Conservation (phyloP, 2,329 filamentous ascomycete species). For the Ascochyta rabiei region DNA sequence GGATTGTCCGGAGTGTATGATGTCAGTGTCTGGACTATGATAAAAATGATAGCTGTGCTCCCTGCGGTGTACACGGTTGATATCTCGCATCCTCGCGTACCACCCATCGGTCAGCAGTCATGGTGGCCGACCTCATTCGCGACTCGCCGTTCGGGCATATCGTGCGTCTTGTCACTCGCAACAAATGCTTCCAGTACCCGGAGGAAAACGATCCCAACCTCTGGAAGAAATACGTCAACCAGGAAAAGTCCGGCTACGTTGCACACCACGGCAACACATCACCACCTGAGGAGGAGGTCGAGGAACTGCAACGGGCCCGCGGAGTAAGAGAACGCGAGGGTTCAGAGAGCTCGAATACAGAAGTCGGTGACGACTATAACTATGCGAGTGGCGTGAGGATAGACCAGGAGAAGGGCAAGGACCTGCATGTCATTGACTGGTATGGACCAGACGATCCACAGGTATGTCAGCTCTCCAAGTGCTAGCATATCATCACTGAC, state of each 20-base stretch:
- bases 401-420: constrained; percentile 60
- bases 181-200: constrained; percentile 50
- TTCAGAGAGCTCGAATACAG: constrained; percentile 21
- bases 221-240: constrained; percentile 57
- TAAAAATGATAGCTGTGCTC: background rate
- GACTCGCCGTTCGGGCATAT: constrained; percentile 42
- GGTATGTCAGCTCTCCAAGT: constrained; percentile 19
- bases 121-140: constrained; percentile 28
- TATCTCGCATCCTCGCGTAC: background rate
- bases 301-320: constrained; percentile 24
- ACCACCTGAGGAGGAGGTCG: constrained; percentile 40
- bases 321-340: constrained; percentile 17
- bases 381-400: constrained; percentile 51
- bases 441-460: constrained; percentile 55
- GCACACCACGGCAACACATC: constrained; percentile 53
- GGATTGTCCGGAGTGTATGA: constrained; percentile 1
- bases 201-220: constrained; percentile 57
- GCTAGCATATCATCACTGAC: background rate
- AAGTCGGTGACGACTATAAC: constrained; percentile 25
- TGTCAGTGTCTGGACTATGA: constrained; percentile 4
- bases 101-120: background rate
- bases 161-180: constrained; percentile 49
- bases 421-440: constrained; percentile 59
- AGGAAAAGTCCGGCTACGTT: constrained; percentile 57
- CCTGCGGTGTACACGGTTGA: background rate